Evolutionary conservation across 345 rosid genomes (phyloP).

Genomic region (Pelargonium nanum): DNA sequence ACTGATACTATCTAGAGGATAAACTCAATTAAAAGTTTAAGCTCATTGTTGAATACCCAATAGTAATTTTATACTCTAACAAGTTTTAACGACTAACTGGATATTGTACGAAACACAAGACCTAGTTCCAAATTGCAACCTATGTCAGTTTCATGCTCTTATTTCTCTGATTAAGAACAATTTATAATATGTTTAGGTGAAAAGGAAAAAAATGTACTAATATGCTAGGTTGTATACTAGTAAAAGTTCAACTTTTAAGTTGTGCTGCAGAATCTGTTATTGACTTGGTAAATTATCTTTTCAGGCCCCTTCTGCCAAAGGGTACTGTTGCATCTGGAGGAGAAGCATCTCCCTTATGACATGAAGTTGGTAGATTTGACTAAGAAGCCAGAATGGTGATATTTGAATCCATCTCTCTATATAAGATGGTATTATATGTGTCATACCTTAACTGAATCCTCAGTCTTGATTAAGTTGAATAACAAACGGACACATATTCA

Average conservation of each 20-base stretch:
- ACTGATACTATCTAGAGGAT: too few relatives aligned
- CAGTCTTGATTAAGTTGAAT: neutral
- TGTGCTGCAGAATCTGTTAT: neutral
- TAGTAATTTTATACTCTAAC: too few relatives aligned
- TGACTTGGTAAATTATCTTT: conserved; percentile 3
- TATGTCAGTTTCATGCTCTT: too few relatives aligned
- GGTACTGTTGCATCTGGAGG: conserved; percentile 78
- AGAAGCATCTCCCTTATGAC: conserved; percentile 77
- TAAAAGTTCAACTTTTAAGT: neutral
- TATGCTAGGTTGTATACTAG: neutral
- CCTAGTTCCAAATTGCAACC: too few relatives aligned
- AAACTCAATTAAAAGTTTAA: too few relatives aligned
- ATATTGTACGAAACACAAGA: too few relatives aligned
- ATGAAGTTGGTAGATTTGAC: conserved; percentile 72
- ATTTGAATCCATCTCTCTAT: neutral
- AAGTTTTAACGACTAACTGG: too few relatives aligned
- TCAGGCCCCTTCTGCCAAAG: conserved; percentile 90
- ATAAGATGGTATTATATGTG: too few relatives aligned
- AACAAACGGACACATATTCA: neutral
- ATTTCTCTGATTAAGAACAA: too few relatives aligned
- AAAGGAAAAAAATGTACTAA: neutral
- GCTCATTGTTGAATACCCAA: too few relatives aligned
- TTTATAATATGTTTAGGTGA: neutral
- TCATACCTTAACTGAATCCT: neutral
- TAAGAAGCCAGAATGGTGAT: conserved; percentile 89